These are phyloP conservation scores for Sclerotinia trifoliorum DNA, from an alignment of 2,329 filamentous ascomycete genomes.

Conservation along the genomic window DNA sequence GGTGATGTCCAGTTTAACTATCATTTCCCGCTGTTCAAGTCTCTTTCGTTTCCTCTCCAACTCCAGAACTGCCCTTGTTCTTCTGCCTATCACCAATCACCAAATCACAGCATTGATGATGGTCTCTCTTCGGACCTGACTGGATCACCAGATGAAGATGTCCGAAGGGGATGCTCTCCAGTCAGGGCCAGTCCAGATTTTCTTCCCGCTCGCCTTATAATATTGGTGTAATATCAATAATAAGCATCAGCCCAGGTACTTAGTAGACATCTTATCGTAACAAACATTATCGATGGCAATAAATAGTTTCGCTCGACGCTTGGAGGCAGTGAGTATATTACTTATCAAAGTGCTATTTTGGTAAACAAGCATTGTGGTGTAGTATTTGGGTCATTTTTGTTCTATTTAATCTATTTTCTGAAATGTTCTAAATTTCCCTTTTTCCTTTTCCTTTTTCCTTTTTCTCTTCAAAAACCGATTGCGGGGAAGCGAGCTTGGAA, in stretches of 20 bases:
- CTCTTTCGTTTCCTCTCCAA: not conserved
- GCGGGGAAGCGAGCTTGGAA: constrained; percentile 21
- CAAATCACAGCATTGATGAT: not conserved
- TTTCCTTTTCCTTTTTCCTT: not conserved
- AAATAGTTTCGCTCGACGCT: not conserved
- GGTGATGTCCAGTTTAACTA: not conserved
- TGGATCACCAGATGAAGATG: not conserved
- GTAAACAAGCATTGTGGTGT: not conserved
- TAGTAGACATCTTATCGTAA: not conserved
- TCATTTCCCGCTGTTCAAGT: not conserved
- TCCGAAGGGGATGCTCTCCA: not conserved
- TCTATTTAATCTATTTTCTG: not conserved
- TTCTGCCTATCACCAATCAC: not conserved
- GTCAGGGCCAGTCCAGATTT: not conserved
- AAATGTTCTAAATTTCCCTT: too few relatives aligned
- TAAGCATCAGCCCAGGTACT: not conserved
- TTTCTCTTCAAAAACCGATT: constrained; percentile 2
- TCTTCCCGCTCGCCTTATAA: not conserved
- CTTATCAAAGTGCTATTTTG: not conserved
- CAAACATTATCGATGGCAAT: not conserved
- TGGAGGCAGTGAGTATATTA: not conserved
- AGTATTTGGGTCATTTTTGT: not conserved
- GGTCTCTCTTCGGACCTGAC: not conserved
- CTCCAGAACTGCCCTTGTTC: not conserved
- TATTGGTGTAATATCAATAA: not conserved